Conservation (phyloP, 169 alveolate species). For the Cryptosporidium meleagridis region DNA sequence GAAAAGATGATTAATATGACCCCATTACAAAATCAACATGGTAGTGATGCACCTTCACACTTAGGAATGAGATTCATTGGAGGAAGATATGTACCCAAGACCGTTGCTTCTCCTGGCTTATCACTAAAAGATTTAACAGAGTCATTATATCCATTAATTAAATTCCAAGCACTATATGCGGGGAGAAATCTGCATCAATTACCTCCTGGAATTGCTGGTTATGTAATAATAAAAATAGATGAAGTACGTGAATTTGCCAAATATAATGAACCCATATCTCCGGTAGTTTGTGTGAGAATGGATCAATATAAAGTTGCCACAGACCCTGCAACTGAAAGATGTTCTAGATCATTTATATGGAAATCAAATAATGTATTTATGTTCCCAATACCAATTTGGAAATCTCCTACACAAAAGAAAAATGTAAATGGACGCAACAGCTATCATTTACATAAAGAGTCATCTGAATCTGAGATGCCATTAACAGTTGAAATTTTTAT, state of each 20-base stretch:
- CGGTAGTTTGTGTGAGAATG: constrained; percentile 73
- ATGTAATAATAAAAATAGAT: constrained; percentile 72
- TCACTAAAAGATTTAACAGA: constrained; percentile 69
- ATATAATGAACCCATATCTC: constrained; percentile 66
- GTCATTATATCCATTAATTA: constrained; percentile 69
- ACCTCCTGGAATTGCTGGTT: constrained; percentile 75
- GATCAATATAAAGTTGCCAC: constrained; percentile 74
- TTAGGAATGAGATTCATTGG: constrained; percentile 72
- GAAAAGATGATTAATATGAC: constrained; percentile 74
- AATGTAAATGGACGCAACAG: neutral
- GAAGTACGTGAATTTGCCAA: constrained; percentile 74
- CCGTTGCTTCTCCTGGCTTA: constrained; percentile 69
- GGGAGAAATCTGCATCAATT: constrained; percentile 71
- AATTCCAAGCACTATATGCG: constrained; percentile 74
- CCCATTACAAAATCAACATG: constrained; percentile 72
- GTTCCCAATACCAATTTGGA: constrained; percentile 74
- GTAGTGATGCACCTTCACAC: constrained; percentile 74
- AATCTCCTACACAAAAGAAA: constrained; percentile 57
- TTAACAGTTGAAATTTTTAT: constrained; percentile 54
- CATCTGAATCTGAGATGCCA: constrained; percentile 45
- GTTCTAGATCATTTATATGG: constrained; percentile 74
- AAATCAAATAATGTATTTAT: constrained; percentile 72
- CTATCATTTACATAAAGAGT: constrained; percentile 5
- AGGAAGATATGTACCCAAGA: constrained; percentile 74
- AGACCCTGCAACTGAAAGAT: constrained; percentile 74